Evolutionary conservation across 2,329 filamentous ascomycete species (phyloP), one percentile per base, ranked within the genome.

Genomic region (Ophiostoma ulmi): DNA sequence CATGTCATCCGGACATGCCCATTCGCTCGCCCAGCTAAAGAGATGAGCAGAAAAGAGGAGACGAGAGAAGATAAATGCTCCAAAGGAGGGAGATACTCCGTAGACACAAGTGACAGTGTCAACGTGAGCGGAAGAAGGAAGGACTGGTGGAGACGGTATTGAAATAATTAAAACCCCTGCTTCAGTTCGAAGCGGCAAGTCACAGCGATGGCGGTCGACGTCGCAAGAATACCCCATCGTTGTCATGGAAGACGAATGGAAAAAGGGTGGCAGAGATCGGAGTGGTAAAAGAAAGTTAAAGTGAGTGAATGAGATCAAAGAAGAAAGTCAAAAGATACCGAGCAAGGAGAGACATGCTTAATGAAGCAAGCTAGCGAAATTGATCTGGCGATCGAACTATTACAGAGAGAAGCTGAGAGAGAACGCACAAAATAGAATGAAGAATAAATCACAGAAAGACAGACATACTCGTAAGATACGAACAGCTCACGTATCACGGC

Each of bases 91-190:
- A 31, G 3, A 31, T 31, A 31, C 31, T 31, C 31, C 3, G 31
- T 31, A 31, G 31, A 31, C 0, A 31, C 31, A 31, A 31, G 31
- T 31, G 31, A 0, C 31, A 31, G 31, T 31, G 3, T 31, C 31
- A n/a, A 58, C 17, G 17, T 13, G 38, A 39, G 38, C 10, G 38
- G 38, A 39, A 10, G 38, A 39, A 39, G 38, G 58, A 26, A 35
- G 22, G 20, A 55, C 26, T 35, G 58, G 58, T 63, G 58, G 58
- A 5, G 58, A 63, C 58, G 26, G 58, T 26, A 26, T 63, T 63
- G 26, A 63, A 35, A 31, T 63, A 63, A 63, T 63, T 63, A 63
- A 63, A 63, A 58, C 52, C 58, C 58, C 58, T 63, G 58, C 58
- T 35, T 20, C 26, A 36, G 26, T 31, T 63, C 58, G 36, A 58